Percentiles rank a stretch among this genome's conserved stretches.
phyloP scores from a whole-genome alignment of 1,284 basidiomycete genomes.

The Quambalaria eucalypti region DNA sequence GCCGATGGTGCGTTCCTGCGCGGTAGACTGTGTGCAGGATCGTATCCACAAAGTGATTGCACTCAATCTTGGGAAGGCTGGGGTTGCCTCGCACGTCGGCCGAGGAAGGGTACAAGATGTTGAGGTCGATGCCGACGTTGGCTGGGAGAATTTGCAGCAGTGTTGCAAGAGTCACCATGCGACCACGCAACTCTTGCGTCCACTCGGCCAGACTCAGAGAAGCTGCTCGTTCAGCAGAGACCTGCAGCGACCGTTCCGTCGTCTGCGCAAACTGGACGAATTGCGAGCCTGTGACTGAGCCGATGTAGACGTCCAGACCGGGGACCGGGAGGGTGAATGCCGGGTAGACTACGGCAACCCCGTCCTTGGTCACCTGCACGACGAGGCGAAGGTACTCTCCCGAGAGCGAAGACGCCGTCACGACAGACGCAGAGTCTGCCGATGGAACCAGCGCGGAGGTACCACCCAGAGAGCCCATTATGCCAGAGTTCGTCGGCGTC shows the following conservation, averaged over 20 bases:
- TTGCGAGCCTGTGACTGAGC: conserved; percentile 71
- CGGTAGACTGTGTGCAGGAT: conserved; percentile 44
- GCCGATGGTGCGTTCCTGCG: conserved; percentile 23
- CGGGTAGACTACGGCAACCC: conserved; percentile 72
- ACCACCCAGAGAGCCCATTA: neutral
- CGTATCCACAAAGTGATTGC: conserved; percentile 43
- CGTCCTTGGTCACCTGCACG: conserved; percentile 85
- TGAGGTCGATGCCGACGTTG: conserved; percentile 33
- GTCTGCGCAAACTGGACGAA: conserved; percentile 60
- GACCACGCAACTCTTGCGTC: conserved; percentile 19
- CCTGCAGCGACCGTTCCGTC: conserved; percentile 15
- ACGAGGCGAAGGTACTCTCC: conserved; percentile 77
- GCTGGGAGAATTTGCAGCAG: conserved; percentile 34
- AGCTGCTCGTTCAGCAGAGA: conserved; percentile 10
- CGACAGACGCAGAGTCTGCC: conserved; percentile 46
- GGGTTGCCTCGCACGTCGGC: conserved; percentile 33
- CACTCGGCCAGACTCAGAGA: conserved; percentile 24
- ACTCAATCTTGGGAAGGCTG: conserved; percentile 32
- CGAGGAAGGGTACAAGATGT: conserved; percentile 38
- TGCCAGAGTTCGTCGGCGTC: conserved; percentile 4
- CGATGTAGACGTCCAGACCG: conserved; percentile 68
- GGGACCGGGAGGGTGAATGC: conserved; percentile 63
- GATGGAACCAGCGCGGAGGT: neutral
- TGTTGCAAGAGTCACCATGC: conserved; percentile 27
- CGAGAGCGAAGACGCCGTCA: conserved; percentile 74